Evolutionary conservation across 768 basidiomycete species (phyloP).

Genomic region (Myochromella boudieri): DNA sequence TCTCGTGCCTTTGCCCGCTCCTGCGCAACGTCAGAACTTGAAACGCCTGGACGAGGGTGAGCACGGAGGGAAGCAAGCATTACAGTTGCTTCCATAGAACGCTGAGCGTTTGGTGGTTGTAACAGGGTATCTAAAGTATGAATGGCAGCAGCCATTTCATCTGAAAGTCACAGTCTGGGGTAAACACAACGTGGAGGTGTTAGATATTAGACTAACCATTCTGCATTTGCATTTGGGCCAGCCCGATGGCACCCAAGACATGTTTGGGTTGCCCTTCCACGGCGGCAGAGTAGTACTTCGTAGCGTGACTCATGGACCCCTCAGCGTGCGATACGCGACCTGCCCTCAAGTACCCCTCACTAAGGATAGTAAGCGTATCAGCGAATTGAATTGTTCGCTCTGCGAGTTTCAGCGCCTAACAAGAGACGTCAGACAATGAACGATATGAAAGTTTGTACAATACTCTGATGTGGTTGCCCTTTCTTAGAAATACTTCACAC

Average conservation of each 20-base stretch:
- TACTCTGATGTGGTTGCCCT: slow-evolving; percentile 63
- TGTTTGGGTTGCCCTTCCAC: slow-evolving; percentile 72
- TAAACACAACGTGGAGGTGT: background rate
- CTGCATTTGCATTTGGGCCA: slow-evolving; percentile 85
- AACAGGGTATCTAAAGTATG: slow-evolving; percentile 80
- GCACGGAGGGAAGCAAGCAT: slow-evolving; percentile 91
- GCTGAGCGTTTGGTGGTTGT: slow-evolving; percentile 61
- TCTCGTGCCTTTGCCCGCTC: slow-evolving; percentile 78
- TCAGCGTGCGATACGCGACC: slow-evolving; percentile 80
- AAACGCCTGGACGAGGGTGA: slow-evolving; percentile 76
- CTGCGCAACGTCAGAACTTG: slow-evolving; percentile 65
- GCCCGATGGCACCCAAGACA: slow-evolving; percentile 76
- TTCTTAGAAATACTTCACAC: slow-evolving; percentile 76
- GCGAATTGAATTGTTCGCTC: slow-evolving; percentile 94
- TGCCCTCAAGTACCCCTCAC: slow-evolving; percentile 84
- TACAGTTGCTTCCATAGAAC: slow-evolving; percentile 80
- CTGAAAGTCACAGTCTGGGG: slow-evolving; percentile 34
- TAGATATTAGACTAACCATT: slow-evolving; percentile 51
- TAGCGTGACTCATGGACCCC: slow-evolving; percentile 62
- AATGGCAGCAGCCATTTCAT: slow-evolving; percentile 82
- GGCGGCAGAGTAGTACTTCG: slow-evolving; percentile 67
- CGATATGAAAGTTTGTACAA: background rate
- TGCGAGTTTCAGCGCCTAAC: slow-evolving; percentile 85
- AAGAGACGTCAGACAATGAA: slow-evolving; percentile 3
- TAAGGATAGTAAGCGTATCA: slow-evolving; percentile 80